Evolutionary conservation across 768 basidiomycete genomes (phyloP).

Genomic region (Glaciozyma antarctica): DNA sequence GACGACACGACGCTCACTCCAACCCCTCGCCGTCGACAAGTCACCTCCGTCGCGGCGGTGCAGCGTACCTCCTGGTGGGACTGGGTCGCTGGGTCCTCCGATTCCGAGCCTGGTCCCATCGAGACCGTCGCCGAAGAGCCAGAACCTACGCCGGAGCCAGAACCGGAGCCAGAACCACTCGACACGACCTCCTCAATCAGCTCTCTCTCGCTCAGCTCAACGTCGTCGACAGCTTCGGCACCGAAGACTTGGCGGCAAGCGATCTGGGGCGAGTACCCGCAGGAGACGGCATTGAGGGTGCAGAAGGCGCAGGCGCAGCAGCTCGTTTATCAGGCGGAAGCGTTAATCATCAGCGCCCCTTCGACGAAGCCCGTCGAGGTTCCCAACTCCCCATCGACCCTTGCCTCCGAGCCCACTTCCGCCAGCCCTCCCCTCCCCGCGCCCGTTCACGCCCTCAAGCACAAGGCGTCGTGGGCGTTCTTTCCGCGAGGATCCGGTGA

Average conservation of each 20-base stretch:
- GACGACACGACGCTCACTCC: slow-evolving; percentile 4
- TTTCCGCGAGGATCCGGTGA: background rate
- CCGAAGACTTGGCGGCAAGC: slow-evolving; percentile 8
- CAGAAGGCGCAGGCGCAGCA: slow-evolving; percentile 8
- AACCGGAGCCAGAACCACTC: background rate
- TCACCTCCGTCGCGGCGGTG: background rate
- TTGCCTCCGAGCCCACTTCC: slow-evolving; percentile 8
- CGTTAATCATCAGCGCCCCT: background rate
- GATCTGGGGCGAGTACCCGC: slow-evolving; percentile 10
- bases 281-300: slow-evolving; percentile 10
- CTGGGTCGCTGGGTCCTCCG: slow-evolving; percentile 9
- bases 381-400: background rate
- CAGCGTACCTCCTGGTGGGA: slow-evolving; percentile 20
- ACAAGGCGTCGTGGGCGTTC: background rate
- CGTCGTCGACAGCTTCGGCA: background rate
- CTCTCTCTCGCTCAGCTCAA: background rate
- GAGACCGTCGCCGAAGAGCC: background rate
- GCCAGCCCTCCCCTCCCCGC: background rate
- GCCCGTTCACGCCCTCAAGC: background rate
- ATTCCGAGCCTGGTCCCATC: background rate
- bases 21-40: background rate
- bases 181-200: background rate
- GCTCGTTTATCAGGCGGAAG: background rate
- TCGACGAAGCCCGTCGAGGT: background rate
- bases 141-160: background rate